Evolutionary conservation across 2,329 filamentous ascomycete genomes (phyloP), one percentile per base, ranked within the genome.

Genomic region (Beauveria asiatica): DNA sequence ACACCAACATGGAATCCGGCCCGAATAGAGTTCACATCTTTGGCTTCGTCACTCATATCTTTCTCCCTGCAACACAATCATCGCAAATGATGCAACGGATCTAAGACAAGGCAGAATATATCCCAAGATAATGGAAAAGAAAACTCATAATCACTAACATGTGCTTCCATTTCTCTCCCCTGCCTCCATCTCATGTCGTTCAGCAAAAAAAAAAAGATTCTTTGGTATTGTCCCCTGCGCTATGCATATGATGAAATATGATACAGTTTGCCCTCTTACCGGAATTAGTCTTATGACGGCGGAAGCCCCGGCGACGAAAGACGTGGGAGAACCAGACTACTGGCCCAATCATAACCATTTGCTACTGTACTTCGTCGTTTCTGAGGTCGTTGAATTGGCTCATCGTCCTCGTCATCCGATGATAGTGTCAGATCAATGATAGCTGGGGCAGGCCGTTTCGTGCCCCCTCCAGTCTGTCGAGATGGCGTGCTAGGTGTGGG

Each of bases 391-490:
- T 74, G 73, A 3, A 74, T 68, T 4, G 76, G 73, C 51, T 77
- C 75, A 19, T 79, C 78, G 44, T 82, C 79, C 57, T 83, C 81
- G 49, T 83, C 80, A 61, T 83, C 82, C 56, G 76, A 75, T 52
- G 80, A 83, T 7, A 83, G 69, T 1, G 83, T 86, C 63, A 86
- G 70, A 65, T 86, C 83, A 62, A 86, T 85, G 2, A 85, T 78
- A 49, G 81, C 77, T 5, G 80, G 72, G 3, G 75, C 73, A 1
- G 77, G 74, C 23, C 82, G 76, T 68, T 84, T 84, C 59, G 68
- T 69, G 63, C 76, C 76, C 16, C 67, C 71, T 19, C 57, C 57
- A 30, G 66, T 48, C 46, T 72, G 66, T 44, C 75, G 72, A 0
- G 75, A 70, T 21, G 76, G 74, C 1, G 75, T 78, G 27, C 70